These are phyloP conservation scores for Cercospora berteroae DNA, from an alignment of 2,329 filamentous ascomycete species.

Conservation along the genomic window DNA sequence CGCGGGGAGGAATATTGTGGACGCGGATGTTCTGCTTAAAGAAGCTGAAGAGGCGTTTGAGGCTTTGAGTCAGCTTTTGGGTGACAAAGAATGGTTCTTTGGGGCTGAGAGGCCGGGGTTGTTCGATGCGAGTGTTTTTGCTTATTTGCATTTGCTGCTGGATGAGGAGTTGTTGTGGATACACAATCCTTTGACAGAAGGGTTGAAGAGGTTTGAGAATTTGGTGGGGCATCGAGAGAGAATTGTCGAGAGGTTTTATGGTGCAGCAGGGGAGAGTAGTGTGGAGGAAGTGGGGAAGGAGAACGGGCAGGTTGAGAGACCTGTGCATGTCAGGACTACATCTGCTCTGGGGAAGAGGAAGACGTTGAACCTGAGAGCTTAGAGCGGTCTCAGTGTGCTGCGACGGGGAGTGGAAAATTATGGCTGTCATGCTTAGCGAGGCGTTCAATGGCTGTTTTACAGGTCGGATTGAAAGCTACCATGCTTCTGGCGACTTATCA, in stretches of 20 bases:
- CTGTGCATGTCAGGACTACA: not conserved
- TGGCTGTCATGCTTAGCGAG: not conserved
- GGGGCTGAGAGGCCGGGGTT: constrained; percentile 59
- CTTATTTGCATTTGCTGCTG: constrained; percentile 80
- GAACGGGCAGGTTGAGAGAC: not conserved
- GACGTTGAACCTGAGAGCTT: constrained; percentile 1
- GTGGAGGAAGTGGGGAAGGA: not conserved
- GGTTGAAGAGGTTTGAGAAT: constrained; percentile 58
- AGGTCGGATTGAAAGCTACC: not conserved
- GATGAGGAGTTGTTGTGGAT: constrained; percentile 63
- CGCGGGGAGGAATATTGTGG: constrained; percentile 35
- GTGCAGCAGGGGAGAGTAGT: not conserved
- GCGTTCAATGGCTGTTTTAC: not conserved
- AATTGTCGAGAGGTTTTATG: constrained; percentile 42
- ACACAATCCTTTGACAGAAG: constrained; percentile 58
- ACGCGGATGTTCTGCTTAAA: constrained; percentile 55
- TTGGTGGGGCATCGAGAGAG: constrained; percentile 65
- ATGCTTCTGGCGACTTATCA: not conserved
- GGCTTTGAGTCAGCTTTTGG: constrained; percentile 60
- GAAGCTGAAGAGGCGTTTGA: constrained; percentile 63
- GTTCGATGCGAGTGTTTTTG: constrained; percentile 87
- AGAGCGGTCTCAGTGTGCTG: not conserved
- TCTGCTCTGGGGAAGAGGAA: constrained; percentile 11
- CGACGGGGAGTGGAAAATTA: not conserved
- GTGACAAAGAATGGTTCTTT: constrained; percentile 62